Evolutionary conservation across 345 rosid genomes (phyloP), one percentile per base, ranked within the genome.

Genomic region (Hibiscus tridactylites): DNA sequence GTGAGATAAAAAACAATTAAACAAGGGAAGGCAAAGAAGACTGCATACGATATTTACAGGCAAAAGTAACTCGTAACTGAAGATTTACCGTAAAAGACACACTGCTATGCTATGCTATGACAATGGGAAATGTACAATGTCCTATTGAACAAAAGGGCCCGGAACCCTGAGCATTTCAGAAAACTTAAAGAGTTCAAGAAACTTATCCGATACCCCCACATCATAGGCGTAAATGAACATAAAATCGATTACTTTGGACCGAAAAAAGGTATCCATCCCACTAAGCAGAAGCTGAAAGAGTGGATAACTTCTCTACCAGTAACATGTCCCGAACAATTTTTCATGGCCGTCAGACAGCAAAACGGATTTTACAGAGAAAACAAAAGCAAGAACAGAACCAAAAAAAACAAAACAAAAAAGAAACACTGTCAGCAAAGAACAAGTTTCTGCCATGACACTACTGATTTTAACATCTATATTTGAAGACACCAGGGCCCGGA

Each of bases 401-500:
- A 5, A 66, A 66, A 33, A 49, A 12, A 6, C 9, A 13, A 49
- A 49, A 49, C n/a, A 49, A 11, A 49, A 49, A 49, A 13, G n/a
- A 49, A 13, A 12, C 53, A 49, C 53, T 49, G 53, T 49, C 53
- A 49, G 53, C 53, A 49, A 49, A 47, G 16, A 47, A 49, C 53
- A 49, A 12, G n/a, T 39, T 35, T 35, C 53, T 54, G 54, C 9
- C 33, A 54, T 28, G 42, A 78, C 75, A 72, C 63, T 29, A 60
- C 10, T 0, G 61, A 69, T 31, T 70, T 71, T 58, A 42, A 67
- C 54, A 73, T 52, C 71, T 44, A 26, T 69, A 16, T 42, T 53
- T 58, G 35, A 46, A 44, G 66, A 83, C 79, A 74, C 61, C 70
- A 80, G 79, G 85, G 83, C 79, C 81, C 82, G 74, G 79, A 79